Conservation (phyloP, 371 early-diverging fungal genomes). For the Rhizopus delemar region DNA sequence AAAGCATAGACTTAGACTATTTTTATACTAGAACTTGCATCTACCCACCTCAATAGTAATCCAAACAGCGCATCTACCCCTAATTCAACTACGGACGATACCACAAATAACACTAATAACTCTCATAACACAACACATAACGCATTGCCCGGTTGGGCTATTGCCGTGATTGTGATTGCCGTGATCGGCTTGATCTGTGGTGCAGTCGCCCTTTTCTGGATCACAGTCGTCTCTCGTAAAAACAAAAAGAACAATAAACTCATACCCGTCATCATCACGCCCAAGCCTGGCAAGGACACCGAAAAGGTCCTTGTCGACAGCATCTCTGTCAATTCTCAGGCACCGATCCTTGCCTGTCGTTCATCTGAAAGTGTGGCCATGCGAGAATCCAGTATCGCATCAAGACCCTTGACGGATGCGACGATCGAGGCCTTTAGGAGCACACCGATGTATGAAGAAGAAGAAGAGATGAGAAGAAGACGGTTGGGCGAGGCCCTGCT, state of each 20-base stretch:
- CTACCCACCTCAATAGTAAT: not conserved
- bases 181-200: constrained; percentile 30
- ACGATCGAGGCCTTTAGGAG: not conserved
- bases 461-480: constrained; percentile 39
- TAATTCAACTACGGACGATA: no score
- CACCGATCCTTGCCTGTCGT: constrained; percentile 28
- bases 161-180: constrained; percentile 41
- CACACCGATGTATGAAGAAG: constrained; percentile 11
- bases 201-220: constrained; percentile 24
- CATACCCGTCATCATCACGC: constrained; percentile 9
- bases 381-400: constrained; percentile 9
- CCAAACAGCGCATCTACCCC: no score
- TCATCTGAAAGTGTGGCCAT: constrained; percentile 24
- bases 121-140: constrained; percentile 3
- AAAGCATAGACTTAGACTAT: not conserved
- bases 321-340: constrained; percentile 33
- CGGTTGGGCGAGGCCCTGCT: constrained; percentile 45
- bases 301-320: constrained; percentile 10
- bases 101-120: constrained; percentile 1
- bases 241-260: constrained; percentile 29
- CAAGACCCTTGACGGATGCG: not conserved
- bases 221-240: constrained; percentile 20
- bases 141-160: constrained; percentile 42
- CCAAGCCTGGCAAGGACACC: not conserved
- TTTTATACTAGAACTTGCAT: constrained; percentile 16